Conservation (phyloP, 1,139 yeast genomes). For the Candida sp. region DNA sequence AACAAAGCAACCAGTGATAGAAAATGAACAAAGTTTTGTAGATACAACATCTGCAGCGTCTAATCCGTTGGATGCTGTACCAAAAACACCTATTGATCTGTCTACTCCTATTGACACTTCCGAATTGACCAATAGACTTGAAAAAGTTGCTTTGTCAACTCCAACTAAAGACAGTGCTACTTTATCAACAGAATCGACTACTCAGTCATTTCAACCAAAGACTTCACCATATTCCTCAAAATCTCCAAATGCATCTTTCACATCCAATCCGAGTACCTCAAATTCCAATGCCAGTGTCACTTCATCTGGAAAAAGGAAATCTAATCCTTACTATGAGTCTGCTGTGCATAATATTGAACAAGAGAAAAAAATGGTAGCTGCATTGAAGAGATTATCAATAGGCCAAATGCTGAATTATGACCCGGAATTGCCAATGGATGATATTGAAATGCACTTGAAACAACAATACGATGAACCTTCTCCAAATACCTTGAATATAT, state of each 20-base stretch:
- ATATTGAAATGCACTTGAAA: constrained; percentile 26
- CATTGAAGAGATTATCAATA: constrained; percentile 52
- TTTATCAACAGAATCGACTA: neutral
- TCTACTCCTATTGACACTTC: neutral
- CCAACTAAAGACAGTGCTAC: neutral
- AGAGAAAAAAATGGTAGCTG: constrained; percentile 58
- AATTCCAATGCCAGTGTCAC: neutral
- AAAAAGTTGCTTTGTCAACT: neutral
- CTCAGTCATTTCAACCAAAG: neutral
- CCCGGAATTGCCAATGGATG: constrained; percentile 46
- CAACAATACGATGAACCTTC: constrained; percentile 5
- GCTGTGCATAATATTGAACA: constrained; percentile 52
- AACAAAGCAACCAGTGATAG: neutral
- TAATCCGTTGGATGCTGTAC: neutral
- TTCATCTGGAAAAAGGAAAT: neutral
- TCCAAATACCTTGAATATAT: neutral
- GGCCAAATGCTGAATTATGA: constrained; percentile 53
- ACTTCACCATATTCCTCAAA: neutral
- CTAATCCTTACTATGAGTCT: constrained; percentile 22
- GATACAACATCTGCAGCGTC: neutral
- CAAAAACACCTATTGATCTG: neutral
- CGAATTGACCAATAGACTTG: neutral
- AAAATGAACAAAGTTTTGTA: neutral
- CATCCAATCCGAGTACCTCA: neutral
- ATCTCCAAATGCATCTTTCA: neutral